These are phyloP conservation scores for Moesziomyces globuligerus DNA, from an alignment of 1,284 basidiomycete species.

Conservation along the genomic window DNA sequence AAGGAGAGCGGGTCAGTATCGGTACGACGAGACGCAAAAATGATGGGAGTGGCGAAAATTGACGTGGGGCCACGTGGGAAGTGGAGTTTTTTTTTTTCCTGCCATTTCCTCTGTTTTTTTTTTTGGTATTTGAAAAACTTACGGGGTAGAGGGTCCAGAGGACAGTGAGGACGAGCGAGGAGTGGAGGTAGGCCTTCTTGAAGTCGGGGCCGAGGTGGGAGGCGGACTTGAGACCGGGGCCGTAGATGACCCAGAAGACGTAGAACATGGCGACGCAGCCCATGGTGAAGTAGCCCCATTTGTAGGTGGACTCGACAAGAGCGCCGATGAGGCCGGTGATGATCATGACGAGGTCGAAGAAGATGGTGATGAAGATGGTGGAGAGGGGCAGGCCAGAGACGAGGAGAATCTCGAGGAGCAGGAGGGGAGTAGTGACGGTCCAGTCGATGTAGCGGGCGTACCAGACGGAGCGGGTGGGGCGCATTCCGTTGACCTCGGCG, in stretches of 20 bases:
- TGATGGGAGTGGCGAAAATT: too few species aligned
- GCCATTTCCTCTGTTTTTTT: too few species aligned
- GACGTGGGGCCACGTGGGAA: too few species aligned
- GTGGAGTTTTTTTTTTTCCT: too few species aligned
- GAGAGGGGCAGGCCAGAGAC: conserved; percentile 72
- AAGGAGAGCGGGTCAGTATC: conserved; percentile 2
- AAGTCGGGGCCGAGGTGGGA: conserved; percentile 68
- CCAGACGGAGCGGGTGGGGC: conserved; percentile 72
- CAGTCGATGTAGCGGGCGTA: conserved; percentile 67
- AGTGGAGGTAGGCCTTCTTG: conserved; percentile 69
- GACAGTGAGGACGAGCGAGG: conserved; percentile 63
- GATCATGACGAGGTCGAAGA: conserved; percentile 71
- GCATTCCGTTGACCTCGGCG: conserved; percentile 23
- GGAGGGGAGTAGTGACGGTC: conserved; percentile 72
- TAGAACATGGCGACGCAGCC: conserved; percentile 70
- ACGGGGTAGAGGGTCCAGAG: conserved; percentile 56
- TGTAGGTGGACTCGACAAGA: conserved; percentile 72
- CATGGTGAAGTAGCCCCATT: conserved; percentile 70
- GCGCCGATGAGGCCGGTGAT: conserved; percentile 72
- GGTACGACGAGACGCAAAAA: neutral
- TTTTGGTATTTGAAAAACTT: neutral
- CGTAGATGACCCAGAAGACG: conserved; percentile 65
- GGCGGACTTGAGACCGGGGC: conserved; percentile 67
- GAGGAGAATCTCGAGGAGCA: conserved; percentile 72
- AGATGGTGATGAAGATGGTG: conserved; percentile 72